Conservation (phyloP, 2,329 filamentous ascomycete species). For the Tolypocladium paradoxum region DNA sequence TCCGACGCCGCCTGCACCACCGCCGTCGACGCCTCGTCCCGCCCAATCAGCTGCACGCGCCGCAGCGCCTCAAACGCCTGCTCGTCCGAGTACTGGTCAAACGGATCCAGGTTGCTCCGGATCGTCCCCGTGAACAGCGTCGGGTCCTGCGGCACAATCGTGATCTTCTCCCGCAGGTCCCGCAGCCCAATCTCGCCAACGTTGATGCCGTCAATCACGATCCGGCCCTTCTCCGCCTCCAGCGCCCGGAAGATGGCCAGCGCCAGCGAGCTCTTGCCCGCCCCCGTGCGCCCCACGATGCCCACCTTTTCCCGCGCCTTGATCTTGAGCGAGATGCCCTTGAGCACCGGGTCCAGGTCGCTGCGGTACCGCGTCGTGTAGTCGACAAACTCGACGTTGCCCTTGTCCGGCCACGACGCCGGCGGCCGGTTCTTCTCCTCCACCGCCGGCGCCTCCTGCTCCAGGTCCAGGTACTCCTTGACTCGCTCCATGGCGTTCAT, state of each 20-base stretch:
- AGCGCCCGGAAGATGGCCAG: conserved; percentile 87
- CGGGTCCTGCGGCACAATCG: conserved; percentile 95
- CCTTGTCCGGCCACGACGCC: conserved; percentile 73
- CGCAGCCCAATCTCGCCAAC: conserved; percentile 84
- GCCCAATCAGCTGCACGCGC: conserved; percentile 76
- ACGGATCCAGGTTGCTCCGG: conserved; percentile 86
- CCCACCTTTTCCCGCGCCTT: conserved; percentile 83
- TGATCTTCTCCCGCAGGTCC: conserved; percentile 85
- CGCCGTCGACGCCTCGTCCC: conserved; percentile 33
- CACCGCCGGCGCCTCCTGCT: conserved; percentile 76
- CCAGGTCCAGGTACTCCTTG: conserved; percentile 93
- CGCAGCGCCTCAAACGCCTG: conserved; percentile 80
- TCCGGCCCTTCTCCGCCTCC: conserved; percentile 82
- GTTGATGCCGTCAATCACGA: conserved; percentile 84
- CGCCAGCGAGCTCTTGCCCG: conserved; percentile 91
- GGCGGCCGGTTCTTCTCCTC: conserved; percentile 70
- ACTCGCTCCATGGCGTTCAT: conserved; percentile 99
- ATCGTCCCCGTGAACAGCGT: conserved; percentile 91
- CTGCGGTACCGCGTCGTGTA: conserved; percentile 84
- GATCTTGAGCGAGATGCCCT: conserved; percentile 77
- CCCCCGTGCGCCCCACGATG: conserved; percentile 89
- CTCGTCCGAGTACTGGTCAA: conserved; percentile 77
- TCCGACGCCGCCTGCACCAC: conserved; percentile 7
- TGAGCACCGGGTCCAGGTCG: conserved; percentile 80
- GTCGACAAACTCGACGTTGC: conserved; percentile 74